Percentiles rank a stretch among this genome's conserved stretches.
These are phyloP conservation scores for Puccinellia tenuiflora DNA, from an alignment of 176 grass and related monocot species.

Conservation along the genomic window DNA sequence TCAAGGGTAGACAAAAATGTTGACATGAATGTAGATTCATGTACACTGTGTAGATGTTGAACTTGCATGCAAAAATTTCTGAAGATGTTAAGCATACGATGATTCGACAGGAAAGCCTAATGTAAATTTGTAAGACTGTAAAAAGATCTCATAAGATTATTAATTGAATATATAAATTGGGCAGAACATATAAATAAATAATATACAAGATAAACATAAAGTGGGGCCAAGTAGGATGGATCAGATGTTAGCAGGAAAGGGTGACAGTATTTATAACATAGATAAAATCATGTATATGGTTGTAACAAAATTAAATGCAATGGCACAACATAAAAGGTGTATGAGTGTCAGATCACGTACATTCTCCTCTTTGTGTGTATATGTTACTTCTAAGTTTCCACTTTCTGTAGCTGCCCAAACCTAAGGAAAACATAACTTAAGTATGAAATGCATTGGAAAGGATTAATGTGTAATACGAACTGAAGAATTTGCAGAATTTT, in stretches of 20 bases:
- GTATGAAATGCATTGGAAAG: neutral
- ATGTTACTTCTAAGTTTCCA: conserved; percentile 82
- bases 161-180: neutral
- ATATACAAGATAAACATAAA: neutral
- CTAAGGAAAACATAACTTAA: conserved; percentile 38
- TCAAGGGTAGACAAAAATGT: neutral
- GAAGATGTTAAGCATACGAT: neutral
- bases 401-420: conserved; percentile 80
- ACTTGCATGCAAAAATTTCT: neutral
- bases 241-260: neutral
- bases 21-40: neutral
- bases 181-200: neutral
- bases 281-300: neutral
- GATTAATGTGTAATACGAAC: neutral
- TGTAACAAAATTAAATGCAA: neutral
- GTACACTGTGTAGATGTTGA: conserved; percentile 2
- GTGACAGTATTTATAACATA: neutral
- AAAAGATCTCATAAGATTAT: neutral
- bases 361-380: conserved; percentile 88
- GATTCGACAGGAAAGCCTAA: neutral
- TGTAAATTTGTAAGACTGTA: neutral
- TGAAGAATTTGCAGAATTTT: neutral
- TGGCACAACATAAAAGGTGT: neutral
- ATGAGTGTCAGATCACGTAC: conserved; percentile 37
- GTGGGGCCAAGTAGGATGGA: neutral